Evolutionary conservation across 208 protist species (phyloP).

Genomic region (Phytomonas sp.): DNA sequence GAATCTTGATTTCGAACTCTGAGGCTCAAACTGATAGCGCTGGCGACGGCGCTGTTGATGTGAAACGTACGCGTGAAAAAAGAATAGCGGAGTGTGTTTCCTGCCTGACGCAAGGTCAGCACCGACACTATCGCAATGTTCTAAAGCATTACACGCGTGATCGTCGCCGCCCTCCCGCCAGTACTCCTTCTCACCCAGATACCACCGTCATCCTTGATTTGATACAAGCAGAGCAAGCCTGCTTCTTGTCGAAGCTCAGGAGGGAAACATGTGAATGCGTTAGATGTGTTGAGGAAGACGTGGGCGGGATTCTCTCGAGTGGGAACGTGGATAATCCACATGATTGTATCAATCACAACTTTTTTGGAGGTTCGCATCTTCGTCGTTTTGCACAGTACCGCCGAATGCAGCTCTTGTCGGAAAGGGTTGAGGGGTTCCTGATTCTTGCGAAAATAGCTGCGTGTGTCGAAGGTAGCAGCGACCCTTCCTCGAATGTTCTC

Average conservation of each 20-base stretch:
- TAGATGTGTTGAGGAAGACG: neutral
- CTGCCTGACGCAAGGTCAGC: conserved; percentile 57
- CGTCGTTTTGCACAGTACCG: conserved; percentile 24
- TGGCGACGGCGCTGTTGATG: neutral
- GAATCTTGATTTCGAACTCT: conserved; percentile 15
- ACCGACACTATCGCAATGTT: conserved; percentile 36
- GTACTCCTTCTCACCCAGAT: conserved; percentile 25
- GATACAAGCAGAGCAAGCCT: conserved; percentile 37
- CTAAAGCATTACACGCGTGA: conserved; percentile 26
- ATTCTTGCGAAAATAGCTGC: neutral
- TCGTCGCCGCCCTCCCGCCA: conserved; percentile 8
- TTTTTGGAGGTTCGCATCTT: neutral
- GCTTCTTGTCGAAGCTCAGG: conserved; percentile 35
- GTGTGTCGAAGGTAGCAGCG: neutral
- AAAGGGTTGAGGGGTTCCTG: neutral
- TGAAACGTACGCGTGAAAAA: neutral
- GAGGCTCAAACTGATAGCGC: neutral
- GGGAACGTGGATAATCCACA: neutral
- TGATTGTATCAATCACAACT: neutral
- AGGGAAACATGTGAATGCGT: conserved; percentile 13
- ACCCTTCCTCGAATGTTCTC: neutral
- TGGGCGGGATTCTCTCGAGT: neutral
- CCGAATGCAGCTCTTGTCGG: conserved; percentile 19
- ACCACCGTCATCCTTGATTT: conserved; percentile 30
- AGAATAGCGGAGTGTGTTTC: conserved; percentile 31